A percentile compares a stretch with the other conserved stretches of the same genome.
Evolutionary conservation across 169 alveolate species (phyloP).

Genomic region (Blepharisma undulans): DNA sequence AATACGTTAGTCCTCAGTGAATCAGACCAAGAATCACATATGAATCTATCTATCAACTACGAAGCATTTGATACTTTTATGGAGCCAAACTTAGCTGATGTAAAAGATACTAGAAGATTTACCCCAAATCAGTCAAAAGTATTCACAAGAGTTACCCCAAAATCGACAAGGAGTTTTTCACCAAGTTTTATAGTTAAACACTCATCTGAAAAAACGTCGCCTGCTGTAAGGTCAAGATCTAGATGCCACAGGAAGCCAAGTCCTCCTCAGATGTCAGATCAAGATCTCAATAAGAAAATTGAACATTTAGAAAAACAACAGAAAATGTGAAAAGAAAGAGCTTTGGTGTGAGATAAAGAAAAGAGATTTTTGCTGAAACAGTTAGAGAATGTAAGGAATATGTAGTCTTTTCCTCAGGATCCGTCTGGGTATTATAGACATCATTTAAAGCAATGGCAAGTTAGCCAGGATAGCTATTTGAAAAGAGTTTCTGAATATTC

Average conservation of each 20-base stretch:
- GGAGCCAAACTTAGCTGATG: slow-evolving; percentile 1
- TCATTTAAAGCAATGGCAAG: slow-evolving; percentile 22
- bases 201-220: neutral
- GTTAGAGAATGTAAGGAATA: neutral
- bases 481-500: neutral
- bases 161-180: neutral
- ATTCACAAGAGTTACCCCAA: neutral
- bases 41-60: neutral
- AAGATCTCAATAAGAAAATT: neutral
- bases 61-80: neutral
- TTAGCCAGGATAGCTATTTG: neutral
- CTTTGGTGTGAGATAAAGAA: slow-evolving; percentile 14
- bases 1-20: neutral
- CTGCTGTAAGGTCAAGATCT: neutral
- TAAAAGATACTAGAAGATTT: neutral
- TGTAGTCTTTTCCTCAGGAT: neutral
- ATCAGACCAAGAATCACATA: neutral
- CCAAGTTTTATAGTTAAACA: neutral
- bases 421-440: neutral
- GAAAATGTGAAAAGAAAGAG: slow-evolving; percentile 36
- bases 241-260: neutral
- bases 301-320: slow-evolving; percentile 3
- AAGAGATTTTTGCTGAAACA: neutral
- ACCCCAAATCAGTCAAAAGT: neutral
- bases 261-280: neutral